Conservation (phyloP, 1,284 basidiomycete species). For the Microbotryum violaceum region DNA sequence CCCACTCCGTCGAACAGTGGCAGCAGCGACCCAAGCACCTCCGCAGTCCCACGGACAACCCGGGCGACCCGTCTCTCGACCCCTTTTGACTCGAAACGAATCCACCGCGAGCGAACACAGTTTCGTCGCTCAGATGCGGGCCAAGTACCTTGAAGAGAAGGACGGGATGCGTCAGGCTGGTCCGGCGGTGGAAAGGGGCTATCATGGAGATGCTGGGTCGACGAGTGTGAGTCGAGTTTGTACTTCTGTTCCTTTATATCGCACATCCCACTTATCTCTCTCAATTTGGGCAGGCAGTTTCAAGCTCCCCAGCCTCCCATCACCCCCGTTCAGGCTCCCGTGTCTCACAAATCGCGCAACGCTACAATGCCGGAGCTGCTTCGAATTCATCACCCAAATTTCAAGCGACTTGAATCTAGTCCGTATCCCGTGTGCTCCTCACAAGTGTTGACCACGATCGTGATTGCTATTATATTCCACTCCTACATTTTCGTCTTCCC, state of each 20-base stretch:
- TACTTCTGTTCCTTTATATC: not conserved
- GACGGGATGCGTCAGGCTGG: not conserved
- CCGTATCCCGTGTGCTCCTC: not conserved
- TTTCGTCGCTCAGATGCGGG: not conserved
- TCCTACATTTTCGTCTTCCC: not conserved
- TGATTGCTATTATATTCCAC: not conserved
- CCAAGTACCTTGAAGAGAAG: not conserved
- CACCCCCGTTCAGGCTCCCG: not conserved
- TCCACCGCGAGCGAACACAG: not conserved
- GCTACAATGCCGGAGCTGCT: not conserved
- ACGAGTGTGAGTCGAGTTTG: no score
- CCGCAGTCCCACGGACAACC: no score
- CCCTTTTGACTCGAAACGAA: not conserved
- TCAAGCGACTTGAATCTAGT: not conserved
- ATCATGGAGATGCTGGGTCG: no score
- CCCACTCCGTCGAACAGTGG: no score
- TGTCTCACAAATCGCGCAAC: constrained; percentile 1
- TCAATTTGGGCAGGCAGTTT: not conserved
- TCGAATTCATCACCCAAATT: not conserved
- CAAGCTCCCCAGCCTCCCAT: not conserved
- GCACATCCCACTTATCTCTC: not conserved
- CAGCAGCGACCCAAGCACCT: no score
- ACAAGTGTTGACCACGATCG: not conserved
- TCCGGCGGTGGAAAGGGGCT: not conserved
- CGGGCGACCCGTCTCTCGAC: no score